Evolutionary conservation across 192 early-diverging fungal species (phyloP).

Genomic region (Haplosporangium gracile): DNA sequence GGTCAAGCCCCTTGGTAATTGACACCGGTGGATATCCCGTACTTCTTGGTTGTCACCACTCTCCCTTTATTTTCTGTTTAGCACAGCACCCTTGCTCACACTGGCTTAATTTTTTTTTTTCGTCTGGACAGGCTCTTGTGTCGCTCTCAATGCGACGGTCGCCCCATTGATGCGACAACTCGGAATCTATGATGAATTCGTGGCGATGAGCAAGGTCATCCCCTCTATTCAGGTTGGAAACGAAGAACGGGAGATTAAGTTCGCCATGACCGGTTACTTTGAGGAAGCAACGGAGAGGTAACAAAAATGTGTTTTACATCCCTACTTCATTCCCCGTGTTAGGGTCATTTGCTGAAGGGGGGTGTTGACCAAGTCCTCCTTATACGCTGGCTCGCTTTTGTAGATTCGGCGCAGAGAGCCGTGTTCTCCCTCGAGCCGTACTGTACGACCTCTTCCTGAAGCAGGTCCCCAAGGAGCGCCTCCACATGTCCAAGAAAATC

Average conservation of each 20-base stretch:
- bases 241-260: background rate
- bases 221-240: background rate
- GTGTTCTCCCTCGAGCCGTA: background rate
- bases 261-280: background rate
- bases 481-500: constrained; percentile 31
- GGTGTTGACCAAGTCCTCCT: too few species aligned
- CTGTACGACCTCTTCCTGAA: constrained; percentile 9
- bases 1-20: constrained; percentile 14
- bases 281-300: background rate
- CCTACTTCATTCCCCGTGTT: background rate
- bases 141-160: background rate
- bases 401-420: background rate
- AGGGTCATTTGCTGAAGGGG: too few species aligned
- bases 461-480: constrained; percentile 23
- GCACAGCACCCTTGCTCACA: background rate
- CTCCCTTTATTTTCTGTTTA: background rate
- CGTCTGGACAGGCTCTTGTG: background rate
- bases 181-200: constrained; percentile 8
- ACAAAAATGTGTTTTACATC: background rate
- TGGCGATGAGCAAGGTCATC: background rate
- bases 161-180: constrained; percentile 5
- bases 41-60: background rate
- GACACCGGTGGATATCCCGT: background rate
- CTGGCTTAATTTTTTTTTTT: background rate
- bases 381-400: background rate